phyloP scores from a whole-genome alignment of 2,329 filamentous ascomycete genomes.

The Coniochaeta sp. region DNA sequence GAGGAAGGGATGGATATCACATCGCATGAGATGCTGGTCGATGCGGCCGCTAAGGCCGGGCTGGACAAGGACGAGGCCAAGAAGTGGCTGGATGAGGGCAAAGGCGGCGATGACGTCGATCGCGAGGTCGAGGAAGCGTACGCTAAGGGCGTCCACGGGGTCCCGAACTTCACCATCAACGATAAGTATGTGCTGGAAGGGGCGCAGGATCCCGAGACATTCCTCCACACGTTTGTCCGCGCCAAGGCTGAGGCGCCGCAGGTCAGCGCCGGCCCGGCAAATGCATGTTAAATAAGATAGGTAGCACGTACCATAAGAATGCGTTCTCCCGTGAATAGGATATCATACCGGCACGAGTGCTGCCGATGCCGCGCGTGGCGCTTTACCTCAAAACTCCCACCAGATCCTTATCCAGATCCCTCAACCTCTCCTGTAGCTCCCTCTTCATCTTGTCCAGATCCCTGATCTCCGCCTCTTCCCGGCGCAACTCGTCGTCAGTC shows the following conservation, averaged over 20 bases:
- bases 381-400: slow-evolving; percentile 44
- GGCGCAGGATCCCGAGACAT: slow-evolving; percentile 62
- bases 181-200: slow-evolving; percentile 60
- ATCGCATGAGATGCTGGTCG: slow-evolving; percentile 40
- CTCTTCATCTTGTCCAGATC: slow-evolving; percentile 49
- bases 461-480: slow-evolving; percentile 60
- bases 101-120: slow-evolving; percentile 52
- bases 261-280: background rate
- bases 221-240: slow-evolving; percentile 58
- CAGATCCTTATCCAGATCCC: slow-evolving; percentile 48
- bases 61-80: slow-evolving; percentile 44
- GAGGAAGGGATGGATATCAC: slow-evolving; percentile 60
- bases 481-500: slow-evolving; percentile 61
- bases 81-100: slow-evolving; percentile 44
- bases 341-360: background rate
- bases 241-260: slow-evolving; percentile 20
- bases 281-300: background rate
- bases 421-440: slow-evolving; percentile 45
- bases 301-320: background rate
- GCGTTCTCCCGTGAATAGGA: background rate
- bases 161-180: slow-evolving; percentile 71
- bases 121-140: slow-evolving; percentile 45
- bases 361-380: slow-evolving; percentile 18
- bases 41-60: slow-evolving; percentile 46
- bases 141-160: slow-evolving; percentile 50